These are phyloP conservation scores for Metschnikowia gruessii DNA, from an alignment of 805 yeast genomes.

Conservation along the genomic window DNA sequence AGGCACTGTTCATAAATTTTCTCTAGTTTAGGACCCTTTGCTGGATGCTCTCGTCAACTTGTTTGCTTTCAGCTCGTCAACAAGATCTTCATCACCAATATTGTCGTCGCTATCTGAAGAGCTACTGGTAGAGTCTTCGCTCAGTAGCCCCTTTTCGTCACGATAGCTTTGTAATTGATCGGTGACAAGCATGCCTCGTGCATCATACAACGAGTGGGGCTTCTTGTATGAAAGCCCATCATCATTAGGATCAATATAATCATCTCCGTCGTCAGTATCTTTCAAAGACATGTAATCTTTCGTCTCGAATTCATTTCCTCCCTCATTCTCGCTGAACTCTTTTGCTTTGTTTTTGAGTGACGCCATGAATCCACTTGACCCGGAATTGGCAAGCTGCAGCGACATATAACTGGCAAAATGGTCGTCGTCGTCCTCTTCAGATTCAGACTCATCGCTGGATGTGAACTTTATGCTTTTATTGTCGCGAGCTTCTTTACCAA, in stretches of 20 bases:
- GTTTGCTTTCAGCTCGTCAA: conserved; percentile 24
- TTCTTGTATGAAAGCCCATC: conserved; percentile 74
- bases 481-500: conserved; percentile 13
- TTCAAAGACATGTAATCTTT: conserved; percentile 12
- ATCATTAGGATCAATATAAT: conserved; percentile 76
- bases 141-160: conserved; percentile 14
- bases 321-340: conserved; percentile 17
- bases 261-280: conserved; percentile 55
- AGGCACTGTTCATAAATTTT: not conserved
- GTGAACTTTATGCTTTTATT: conserved; percentile 11
- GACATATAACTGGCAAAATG: conserved; percentile 74
- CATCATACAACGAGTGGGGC: conserved; percentile 58
- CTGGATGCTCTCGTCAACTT: conserved; percentile 42
- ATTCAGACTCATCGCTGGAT: conserved; percentile 30
- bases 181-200: conserved; percentile 24
- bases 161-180: conserved; percentile 11
- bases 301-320: conserved; percentile 4
- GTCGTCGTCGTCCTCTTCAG: conserved; percentile 45
- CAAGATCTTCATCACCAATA: conserved; percentile 22
- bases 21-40: conserved; percentile 24
- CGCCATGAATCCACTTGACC: conserved; percentile 34
- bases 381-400: conserved; percentile 62
- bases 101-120: conserved; percentile 29
- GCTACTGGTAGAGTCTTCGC: conserved; percentile 33
- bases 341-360: conserved; percentile 45